These are phyloP conservation scores for Pyricularia sp. DNA, from an alignment of 2,329 filamentous ascomycete species.

Conservation along the genomic window DNA sequence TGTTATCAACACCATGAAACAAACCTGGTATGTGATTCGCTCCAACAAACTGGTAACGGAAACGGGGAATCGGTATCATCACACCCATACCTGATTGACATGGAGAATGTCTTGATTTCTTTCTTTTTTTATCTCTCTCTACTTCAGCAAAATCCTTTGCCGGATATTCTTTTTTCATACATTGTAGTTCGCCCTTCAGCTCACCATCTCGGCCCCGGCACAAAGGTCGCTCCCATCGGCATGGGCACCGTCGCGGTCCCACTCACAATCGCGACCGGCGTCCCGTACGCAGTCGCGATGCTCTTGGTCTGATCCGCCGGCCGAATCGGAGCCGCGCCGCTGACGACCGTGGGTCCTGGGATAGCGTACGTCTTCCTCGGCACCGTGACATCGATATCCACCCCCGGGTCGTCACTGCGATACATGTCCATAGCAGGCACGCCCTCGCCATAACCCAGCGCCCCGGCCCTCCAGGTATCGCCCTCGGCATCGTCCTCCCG, in stretches of 20 bases:
- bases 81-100: no score
- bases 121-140: neutral
- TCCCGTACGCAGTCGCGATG: constrained; percentile 12
- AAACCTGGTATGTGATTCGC: neutral
- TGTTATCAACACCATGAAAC: neutral
- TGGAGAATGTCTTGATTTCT: neutral
- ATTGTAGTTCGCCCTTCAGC: neutral
- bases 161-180: neutral
- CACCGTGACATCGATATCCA: constrained; percentile 15
- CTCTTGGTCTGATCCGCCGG: constrained; percentile 13
- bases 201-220: neutral
- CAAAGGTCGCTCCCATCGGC: neutral
- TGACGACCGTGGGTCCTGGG: constrained; percentile 17
- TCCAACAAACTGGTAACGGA: no score
- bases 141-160: neutral
- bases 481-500: neutral
- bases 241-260: neutral
- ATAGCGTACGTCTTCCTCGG: constrained; percentile 15
- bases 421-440: constrained; percentile 16
- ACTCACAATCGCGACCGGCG: constrained; percentile 14
- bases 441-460: constrained; percentile 7
- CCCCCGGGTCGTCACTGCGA: constrained; percentile 13
- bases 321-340: constrained; percentile 15
- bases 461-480: neutral
- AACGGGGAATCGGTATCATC: no score